These are phyloP conservation scores for Podospora conica DNA, from an alignment of 495 filamentous ascomycete genomes.

Conservation along the genomic window DNA sequence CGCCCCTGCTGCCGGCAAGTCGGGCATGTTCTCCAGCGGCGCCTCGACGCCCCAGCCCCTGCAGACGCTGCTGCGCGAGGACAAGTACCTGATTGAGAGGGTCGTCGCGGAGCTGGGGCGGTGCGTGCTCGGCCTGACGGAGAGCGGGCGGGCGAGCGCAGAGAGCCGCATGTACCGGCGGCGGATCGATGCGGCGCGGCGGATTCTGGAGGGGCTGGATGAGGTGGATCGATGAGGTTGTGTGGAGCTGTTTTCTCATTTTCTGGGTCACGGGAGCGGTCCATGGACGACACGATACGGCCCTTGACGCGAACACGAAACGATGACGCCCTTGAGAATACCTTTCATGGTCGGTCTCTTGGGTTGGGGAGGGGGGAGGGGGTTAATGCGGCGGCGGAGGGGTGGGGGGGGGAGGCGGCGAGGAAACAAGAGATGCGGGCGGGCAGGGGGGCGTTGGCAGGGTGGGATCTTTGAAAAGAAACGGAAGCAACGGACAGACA, in stretches of 20 bases:
- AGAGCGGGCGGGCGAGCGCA: slow-evolving; percentile 50
- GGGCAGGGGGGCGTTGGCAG: background rate
- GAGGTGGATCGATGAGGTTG: background rate
- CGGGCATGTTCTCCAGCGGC: slow-evolving; percentile 23
- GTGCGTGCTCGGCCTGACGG: slow-evolving; percentile 63
- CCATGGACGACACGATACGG: background rate
- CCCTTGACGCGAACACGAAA: background rate
- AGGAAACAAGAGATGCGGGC: background rate
- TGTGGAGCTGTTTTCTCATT: background rate
- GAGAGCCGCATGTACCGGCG: slow-evolving; percentile 58
- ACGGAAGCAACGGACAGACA: background rate
- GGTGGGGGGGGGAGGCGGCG: background rate
- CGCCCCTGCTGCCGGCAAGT: slow-evolving; percentile 1
- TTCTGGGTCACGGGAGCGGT: no score
- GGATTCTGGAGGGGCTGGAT: slow-evolving; percentile 60
- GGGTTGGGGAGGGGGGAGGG: no score
- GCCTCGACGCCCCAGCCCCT: slow-evolving; percentile 27
- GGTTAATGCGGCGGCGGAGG: background rate
- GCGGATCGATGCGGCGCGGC: slow-evolving; percentile 65
- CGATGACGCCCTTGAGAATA: background rate
- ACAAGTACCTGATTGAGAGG: slow-evolving; percentile 68
- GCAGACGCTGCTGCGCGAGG: slow-evolving; percentile 56
- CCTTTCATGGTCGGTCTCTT: background rate
- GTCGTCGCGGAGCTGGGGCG: slow-evolving; percentile 68
- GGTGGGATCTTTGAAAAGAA: background rate